Evolutionary conservation across 345 rosid species (phyloP).

Genomic region (Clausena lansium): DNA sequence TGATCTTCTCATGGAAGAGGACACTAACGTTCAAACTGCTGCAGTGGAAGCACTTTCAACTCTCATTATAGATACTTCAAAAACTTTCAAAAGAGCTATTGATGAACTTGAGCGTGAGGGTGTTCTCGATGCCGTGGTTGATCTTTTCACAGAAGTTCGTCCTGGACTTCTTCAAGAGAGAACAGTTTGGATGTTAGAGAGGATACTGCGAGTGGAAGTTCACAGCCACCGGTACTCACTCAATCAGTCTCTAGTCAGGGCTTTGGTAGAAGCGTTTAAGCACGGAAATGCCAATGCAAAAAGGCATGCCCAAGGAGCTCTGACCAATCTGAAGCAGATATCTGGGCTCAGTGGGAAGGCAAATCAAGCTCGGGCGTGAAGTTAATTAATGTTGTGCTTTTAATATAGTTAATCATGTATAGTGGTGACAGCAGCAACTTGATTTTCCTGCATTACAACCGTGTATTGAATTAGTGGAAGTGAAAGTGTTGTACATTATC

Average conservation of each 20-base stretch:
- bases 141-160: conserved; percentile 30
- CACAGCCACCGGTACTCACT: conserved; percentile 29
- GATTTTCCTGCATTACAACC: conserved; percentile 3
- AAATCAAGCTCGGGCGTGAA: conserved; percentile 23
- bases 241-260: conserved; percentile 37
- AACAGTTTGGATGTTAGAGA: conserved; percentile 38
- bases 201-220: conserved; percentile 33
- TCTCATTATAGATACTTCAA: conserved; percentile 27
- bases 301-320: conserved; percentile 39
- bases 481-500: conserved; percentile 11
- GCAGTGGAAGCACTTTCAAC: conserved; percentile 41
- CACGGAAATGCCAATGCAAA: conserved; percentile 34
- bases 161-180: conserved; percentile 43
- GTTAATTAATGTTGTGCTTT: conserved; percentile 15
- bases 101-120: conserved; percentile 33
- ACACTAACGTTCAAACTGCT: conserved; percentile 37
- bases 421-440: neutral
- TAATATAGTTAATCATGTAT: neutral
- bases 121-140: conserved; percentile 23
- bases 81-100: conserved; percentile 22
- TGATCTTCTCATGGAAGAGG: conserved; percentile 26
- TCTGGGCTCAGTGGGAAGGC: conserved; percentile 30
- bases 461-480: neutral
- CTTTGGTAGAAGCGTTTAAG: conserved; percentile 43
- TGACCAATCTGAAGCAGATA: conserved; percentile 43